Evolutionary conservation across 108 stramenopile genomes (phyloP).

Genomic region (Chaetoceros tenuissimus): DNA sequence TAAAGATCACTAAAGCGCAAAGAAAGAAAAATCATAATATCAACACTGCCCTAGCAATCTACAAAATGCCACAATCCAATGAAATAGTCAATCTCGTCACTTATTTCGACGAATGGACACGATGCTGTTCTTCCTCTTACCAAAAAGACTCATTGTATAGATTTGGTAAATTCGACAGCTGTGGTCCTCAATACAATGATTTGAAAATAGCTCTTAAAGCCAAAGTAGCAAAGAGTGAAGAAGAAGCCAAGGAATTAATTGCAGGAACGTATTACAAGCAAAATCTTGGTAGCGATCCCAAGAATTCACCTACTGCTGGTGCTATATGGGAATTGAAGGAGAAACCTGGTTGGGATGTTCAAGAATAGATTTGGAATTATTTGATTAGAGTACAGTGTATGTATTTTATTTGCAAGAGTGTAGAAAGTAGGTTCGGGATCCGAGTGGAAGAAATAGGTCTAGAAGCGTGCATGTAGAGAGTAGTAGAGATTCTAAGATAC

Average conservation of each 20-base stretch:
- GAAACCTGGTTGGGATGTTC: conserved; percentile 55
- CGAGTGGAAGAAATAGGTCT: too few relatives aligned
- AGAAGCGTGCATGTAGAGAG: too few relatives aligned
- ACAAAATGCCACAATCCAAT: conserved; percentile 17
- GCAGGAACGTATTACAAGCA: conserved; percentile 51
- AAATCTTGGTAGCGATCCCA: conserved; percentile 49
- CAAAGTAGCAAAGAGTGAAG: conserved; percentile 35
- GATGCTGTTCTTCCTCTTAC: conserved; percentile 57
- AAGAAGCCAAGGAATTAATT: conserved; percentile 39
- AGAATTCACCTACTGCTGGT: conserved; percentile 66
- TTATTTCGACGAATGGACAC: conserved; percentile 67
- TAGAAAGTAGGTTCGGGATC: too few relatives aligned
- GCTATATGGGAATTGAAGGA: conserved; percentile 83
- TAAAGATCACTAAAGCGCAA: too few relatives aligned
- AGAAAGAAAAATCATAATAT: too few relatives aligned
- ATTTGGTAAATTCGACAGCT: conserved; percentile 58
- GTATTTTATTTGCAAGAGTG: too few relatives aligned
- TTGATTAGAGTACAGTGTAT: too few relatives aligned
- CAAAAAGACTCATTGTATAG: conserved; percentile 72
- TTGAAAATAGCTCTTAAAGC: conserved; percentile 56
- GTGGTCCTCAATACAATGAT: conserved; percentile 58
- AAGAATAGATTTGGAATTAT: too few relatives aligned
- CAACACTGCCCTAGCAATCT: too few relatives aligned
- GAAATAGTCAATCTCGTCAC: conserved; percentile 20
- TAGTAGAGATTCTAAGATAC: too few relatives aligned